Base-by-base conservation (phyloP, 1,139 yeast species). In the Protomyces gravidus region DNA sequence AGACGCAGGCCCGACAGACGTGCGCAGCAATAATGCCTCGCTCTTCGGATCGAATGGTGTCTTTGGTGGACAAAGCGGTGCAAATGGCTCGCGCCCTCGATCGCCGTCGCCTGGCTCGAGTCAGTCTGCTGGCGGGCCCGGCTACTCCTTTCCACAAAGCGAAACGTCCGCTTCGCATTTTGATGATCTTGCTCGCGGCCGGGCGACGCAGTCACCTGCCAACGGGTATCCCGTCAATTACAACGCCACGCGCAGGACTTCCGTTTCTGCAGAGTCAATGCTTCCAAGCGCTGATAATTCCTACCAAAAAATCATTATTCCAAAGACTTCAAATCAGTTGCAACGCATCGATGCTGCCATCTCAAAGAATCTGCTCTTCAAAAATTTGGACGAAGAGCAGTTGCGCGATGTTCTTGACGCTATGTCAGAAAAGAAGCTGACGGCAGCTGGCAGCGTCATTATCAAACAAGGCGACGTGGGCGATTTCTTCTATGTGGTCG, bases 391-490 rank as follows among this genome's bases (percentile, higher is more conserved):
- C 68, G 79, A 78, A 50, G 87, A 82, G 65, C 80, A 95, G 5
- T 78, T 87, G 67, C 81, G 80, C 65, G 82, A 92, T 13, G 94
- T 92, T 45, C 81, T 92, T 59, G 81, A 83, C 66, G 95, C 97
- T 19, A 78, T 92, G 65, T 82, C 85, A 66, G 92, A 86, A 70
- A 86, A 86, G 68, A 73, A 75, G 56, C 82, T 84, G 56, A 68
- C 79, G 4, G 77, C 80, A 61, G 58, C 50, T 13, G 69, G 67
- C 21, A 75, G 82, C 9, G 83, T 81, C 66, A 85, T 92, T 64
- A 90, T 92, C 69, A 81, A 77, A 67, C 97, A 92, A 74, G 98
- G 98, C 60, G 97, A 89, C 70, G 96, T 88, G 71, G 98, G 98
- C 66, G 97, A 92, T 73, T 92, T 77, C 72, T 89, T 92, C 71